Evolutionary conservation across 225 moss, liverwort and hornwort species (phyloP), one percentile per base, ranked within the genome.

Genomic region (Physcomitrellopsis africana): DNA sequence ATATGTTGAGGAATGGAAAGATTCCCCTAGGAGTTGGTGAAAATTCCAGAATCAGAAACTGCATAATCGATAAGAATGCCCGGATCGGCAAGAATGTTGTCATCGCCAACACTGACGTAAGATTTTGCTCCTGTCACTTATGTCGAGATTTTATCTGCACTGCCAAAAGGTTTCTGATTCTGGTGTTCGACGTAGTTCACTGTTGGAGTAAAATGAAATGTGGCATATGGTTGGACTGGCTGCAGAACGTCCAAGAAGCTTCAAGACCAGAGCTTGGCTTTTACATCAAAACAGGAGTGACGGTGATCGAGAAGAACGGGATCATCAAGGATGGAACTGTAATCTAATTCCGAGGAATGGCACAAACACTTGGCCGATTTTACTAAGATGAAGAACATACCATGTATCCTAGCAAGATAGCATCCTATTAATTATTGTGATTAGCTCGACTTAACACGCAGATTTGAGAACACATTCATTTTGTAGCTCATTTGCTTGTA

Each of bases 21-120:
- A 90, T 84, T 18, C 94, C 94, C 3, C 24, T 89, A 11, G 97
- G 97, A 42, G 86, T 99, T 8, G 97, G 97, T 27, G 67, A 65
- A 11, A 94, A 94, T 51, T 91, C 94, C 10, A 89, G 76, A 10
- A 86, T 99, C 49, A 99, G 84, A 55, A 87, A 85, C 66, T 87
- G 87, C 78, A 87, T 87, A 49, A 85, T 87, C 19, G 87, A 87
- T 61, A 87, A 87, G 82, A 85, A 87, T 12, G 87, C 87, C 12
- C 72, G 87, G 20, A 87, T 87, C 68, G 87, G 87, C 75, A 87
- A 78, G 66, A 62, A 87, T 22, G 87, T 87, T 2, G 20, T 87
- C 37, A 87, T 87, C 27, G 84, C 87, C 54, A 87, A 87, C 66
- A 85, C 87, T 13, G 87, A 87, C 54, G 87, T 87, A 45, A 43